These are phyloP conservation scores for Eutypella sp. DNA, from an alignment of 2,329 filamentous ascomycete species.

Conservation along the genomic window DNA sequence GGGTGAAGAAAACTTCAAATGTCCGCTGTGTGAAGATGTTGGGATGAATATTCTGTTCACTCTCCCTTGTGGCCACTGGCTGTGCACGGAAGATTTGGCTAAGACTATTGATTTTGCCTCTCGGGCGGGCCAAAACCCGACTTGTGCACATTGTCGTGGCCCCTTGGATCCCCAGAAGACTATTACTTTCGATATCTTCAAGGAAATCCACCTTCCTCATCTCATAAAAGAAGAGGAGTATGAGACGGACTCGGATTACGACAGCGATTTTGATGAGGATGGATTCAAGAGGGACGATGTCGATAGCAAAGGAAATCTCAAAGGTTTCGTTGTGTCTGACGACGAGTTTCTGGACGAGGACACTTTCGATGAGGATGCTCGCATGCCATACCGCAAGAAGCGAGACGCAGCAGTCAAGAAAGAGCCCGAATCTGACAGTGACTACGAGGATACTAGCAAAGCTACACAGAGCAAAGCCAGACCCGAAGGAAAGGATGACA, in stretches of 20 bases:
- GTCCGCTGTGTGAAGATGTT: conserved; percentile 76
- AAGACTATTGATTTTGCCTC: conserved; percentile 60
- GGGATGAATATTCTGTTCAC: conserved; percentile 72
- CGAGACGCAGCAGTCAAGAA: conserved; percentile 17
- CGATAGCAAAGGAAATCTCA: conserved; percentile 21
- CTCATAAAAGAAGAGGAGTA: conserved; percentile 32
- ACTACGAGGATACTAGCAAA: conserved; percentile 11
- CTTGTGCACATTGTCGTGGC: conserved; percentile 73
- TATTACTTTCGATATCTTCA: conserved; percentile 71
- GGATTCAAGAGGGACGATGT: conserved; percentile 31
- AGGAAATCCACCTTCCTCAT: conserved; percentile 63
- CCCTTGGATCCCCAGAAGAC: conserved; percentile 61
- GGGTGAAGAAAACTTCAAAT: conserved; percentile 68
- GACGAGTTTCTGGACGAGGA: conserved; percentile 25
- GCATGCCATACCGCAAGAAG: conserved; percentile 23
- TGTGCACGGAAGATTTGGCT: conserved; percentile 72
- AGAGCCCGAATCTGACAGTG: conserved; percentile 25
- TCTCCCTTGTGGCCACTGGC: conserved; percentile 77
- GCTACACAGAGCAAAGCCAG: conserved; percentile 4
- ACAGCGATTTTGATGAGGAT: conserved; percentile 23
- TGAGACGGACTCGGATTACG: conserved; percentile 28
- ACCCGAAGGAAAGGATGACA: conserved; percentile 18
- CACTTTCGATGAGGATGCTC: conserved; percentile 27
- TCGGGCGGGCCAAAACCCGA: conserved; percentile 54
- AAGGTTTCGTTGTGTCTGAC: conserved; percentile 28